Conservation (phyloP, 805 yeast species). For the Yamadazyma laniorum region DNA sequence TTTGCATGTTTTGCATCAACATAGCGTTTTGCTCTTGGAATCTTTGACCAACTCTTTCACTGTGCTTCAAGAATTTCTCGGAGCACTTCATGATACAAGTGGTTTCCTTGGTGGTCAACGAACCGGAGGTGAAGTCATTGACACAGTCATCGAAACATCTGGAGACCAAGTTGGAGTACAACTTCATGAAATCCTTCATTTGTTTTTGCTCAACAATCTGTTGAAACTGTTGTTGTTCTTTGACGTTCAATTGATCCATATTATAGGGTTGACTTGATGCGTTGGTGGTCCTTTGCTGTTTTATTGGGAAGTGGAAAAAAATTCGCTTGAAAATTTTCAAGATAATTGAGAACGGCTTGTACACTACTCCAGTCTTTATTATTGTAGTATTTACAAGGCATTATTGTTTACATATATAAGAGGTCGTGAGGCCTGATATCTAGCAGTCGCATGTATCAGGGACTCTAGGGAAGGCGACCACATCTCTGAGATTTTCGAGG, state of each 20-base stretch:
- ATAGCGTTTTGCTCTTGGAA: constrained; percentile 96
- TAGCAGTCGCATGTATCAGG: constrained; percentile 41
- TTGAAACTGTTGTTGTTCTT: constrained; percentile 96
- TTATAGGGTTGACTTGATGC: constrained; percentile 1
- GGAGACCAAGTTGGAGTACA: constrained; percentile 90
- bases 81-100: constrained; percentile 88
- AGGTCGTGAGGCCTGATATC: no score
- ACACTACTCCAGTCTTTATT: background rate
- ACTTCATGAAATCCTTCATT: constrained; percentile 98
- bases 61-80: constrained; percentile 95
- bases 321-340: constrained; percentile 10
- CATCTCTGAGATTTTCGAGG: constrained; percentile 79
- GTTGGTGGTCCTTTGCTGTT: no score
- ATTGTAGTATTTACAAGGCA: no score
- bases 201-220: constrained; percentile 95
- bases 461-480: constrained; percentile 82
- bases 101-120: constrained; percentile 80
- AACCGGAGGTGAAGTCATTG: constrained; percentile 93
- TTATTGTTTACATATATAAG: no score
- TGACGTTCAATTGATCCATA: constrained; percentile 93
- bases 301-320: background rate
- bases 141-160: constrained; percentile 98
- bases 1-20: constrained; percentile 65
- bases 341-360: background rate
- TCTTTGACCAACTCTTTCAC: constrained; percentile 97